These are phyloP conservation scores for Mortierella sp. DNA, from an alignment of 371 early-diverging fungal genomes.

Conservation along the genomic window DNA sequence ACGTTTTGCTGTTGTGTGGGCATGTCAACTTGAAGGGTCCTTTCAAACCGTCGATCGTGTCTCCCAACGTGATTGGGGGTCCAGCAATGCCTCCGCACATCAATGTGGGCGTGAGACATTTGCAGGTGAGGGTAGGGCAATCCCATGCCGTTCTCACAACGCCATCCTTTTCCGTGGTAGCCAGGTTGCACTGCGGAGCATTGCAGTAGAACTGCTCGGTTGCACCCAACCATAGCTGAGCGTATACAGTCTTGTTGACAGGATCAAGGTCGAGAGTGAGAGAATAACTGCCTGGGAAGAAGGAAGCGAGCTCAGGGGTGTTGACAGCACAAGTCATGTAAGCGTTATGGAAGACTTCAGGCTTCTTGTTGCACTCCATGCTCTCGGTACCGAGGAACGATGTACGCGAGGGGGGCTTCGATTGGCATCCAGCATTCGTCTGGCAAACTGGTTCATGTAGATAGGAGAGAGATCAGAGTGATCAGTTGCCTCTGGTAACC, in stretches of 20 bases:
- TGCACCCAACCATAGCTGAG: conserved; percentile 35
- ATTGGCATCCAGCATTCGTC: conserved; percentile 31
- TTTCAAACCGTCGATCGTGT: conserved; percentile 18
- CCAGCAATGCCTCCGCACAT: conserved; percentile 50
- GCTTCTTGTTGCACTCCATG: conserved; percentile 54
- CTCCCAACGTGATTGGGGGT: conserved; percentile 13
- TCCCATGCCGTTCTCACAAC: conserved; percentile 27
- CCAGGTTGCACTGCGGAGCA: conserved; percentile 15
- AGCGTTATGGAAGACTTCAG: conserved; percentile 33
- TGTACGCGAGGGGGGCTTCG: conserved; percentile 29
- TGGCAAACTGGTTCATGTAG: conserved; percentile 24
- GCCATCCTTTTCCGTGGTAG: conserved; percentile 18
- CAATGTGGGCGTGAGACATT: conserved; percentile 18
- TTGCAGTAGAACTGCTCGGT: conserved; percentile 42
- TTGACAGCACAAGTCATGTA: conserved; percentile 40
- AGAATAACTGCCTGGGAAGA: conserved; percentile 37
- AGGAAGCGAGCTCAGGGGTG: conserved; percentile 10
- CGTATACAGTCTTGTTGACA: conserved; percentile 30
- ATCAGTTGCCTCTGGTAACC: neutral
- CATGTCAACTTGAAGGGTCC: conserved; percentile 46
- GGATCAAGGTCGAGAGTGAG: conserved; percentile 29
- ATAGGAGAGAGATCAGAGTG: neutral
- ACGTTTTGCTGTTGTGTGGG: conserved; percentile 28
- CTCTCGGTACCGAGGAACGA: conserved; percentile 38
- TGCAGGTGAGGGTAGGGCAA: conserved; percentile 29